A percentile compares a stretch with the other conserved stretches of the same genome.
These are phyloP conservation scores for Panicum hallii DNA, from an alignment of 202 grass and related monocot genomes.

Conservation along the genomic window DNA sequence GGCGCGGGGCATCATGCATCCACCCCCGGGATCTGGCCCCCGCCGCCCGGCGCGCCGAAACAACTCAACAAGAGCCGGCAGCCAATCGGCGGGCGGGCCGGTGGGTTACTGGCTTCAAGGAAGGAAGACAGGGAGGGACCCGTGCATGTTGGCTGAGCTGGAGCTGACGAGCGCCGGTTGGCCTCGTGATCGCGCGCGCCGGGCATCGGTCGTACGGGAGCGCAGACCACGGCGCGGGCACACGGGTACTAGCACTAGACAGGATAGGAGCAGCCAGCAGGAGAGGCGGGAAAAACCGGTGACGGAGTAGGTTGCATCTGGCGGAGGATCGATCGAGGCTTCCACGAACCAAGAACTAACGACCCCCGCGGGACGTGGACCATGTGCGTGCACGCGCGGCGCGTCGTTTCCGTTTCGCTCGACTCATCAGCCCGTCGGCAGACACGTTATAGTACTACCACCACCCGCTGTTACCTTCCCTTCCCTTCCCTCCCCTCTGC, in stretches of 20 bases:
- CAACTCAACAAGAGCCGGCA: not conserved
- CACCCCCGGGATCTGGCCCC: not conserved
- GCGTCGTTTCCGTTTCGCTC: not conserved
- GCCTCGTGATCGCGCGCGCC: not conserved
- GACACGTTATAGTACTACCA: no score
- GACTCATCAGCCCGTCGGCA: no score
- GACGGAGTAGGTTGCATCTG: not conserved
- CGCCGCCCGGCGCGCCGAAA: not conserved
- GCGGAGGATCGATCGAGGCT: not conserved
- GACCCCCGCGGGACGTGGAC: not conserved
- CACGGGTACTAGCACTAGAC: not conserved
- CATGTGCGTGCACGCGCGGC: not conserved
- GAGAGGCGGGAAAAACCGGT: not conserved
- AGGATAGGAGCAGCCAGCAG: no score
- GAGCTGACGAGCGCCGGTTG: not conserved
- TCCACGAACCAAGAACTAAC: not conserved
- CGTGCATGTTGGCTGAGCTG: slow-evolving; percentile 19
- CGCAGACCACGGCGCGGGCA: not conserved
- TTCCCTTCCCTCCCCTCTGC: no score
- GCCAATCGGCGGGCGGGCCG: not conserved
- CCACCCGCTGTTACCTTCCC: no score
- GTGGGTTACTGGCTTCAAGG: not conserved
- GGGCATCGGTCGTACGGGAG: no score
- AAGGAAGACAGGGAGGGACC: not conserved
- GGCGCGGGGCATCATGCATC: not conserved